Base-by-base conservation (phyloP, 768 basidiomycete species). In the Leccinum subgranulosum region DNA sequence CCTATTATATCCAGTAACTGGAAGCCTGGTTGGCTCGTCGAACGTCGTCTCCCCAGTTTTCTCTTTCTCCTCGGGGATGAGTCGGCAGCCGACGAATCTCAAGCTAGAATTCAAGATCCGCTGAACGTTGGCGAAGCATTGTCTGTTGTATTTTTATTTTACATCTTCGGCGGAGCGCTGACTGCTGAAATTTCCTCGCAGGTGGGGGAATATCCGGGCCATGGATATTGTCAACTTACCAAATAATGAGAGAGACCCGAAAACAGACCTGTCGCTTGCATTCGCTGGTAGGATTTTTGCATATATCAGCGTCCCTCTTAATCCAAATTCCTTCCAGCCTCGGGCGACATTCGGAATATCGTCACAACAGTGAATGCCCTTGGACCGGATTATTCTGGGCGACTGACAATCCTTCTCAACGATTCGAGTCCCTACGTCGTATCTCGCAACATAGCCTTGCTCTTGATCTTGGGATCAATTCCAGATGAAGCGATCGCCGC, bases 271-370 rank as follows among this genome's bases (percentile, higher is more conserved):
- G 11, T 58, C 64, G 4, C 60, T 74, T 31, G 60, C 57, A 2
- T 67, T 72, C 9, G 62, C 59, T 17, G 69, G 70, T 72, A 11
- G 6, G 70, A 54, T 25, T 4, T 31, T 25, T 41, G 23, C 3
- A 19, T 31, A 5, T n/a, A 15, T 19, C 8, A 3, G 10, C 15
- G 2, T 34, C 46, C 3, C 21, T 49, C 14, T 54, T 49, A 2
- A 14, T 27, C 27, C 47, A 46, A 47, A 15, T 21, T 15, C 25
- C 10, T 51, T 41, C 10, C 48, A 82, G 81, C 79, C 0, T 82
- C 81, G 7, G 81, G 81, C 8, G 81, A 82, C 62, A 69, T 82
- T 49, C 74, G 81, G 36, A 73, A 80, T 54, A 57, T 80, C 17
- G 50, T 82, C 6, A 63, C 63, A 27, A 81, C 77, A 3, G 61